These are phyloP conservation scores for Beauveria brongniartii DNA, from an alignment of 2,329 filamentous ascomycete species.

Conservation along the genomic window DNA sequence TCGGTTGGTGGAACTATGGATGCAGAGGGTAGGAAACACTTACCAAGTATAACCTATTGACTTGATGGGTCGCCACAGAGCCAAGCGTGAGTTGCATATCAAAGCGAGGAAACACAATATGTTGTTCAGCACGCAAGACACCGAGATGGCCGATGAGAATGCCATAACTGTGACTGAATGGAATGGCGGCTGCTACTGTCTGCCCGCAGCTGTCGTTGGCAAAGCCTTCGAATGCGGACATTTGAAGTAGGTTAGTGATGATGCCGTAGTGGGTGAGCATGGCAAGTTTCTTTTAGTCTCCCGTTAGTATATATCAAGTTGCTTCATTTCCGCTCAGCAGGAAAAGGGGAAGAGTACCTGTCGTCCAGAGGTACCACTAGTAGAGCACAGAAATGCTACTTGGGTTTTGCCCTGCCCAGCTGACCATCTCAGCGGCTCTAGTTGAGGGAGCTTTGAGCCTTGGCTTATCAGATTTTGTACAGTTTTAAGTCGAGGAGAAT, in stretches of 20 bases:
- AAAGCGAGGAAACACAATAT: slow-evolving; percentile 3
- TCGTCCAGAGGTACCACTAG: slow-evolving; percentile 13
- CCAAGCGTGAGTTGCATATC: neutral
- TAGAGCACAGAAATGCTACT: slow-evolving; percentile 10
- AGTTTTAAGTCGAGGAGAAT: neutral
- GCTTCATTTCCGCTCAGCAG: too few species aligned
- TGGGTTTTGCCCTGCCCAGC: neutral
- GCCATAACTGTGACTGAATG: slow-evolving; percentile 6
- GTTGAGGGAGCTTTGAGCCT: neutral
- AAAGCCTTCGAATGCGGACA: neutral
- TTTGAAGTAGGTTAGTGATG: slow-evolving; percentile 7
- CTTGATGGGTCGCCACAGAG: neutral
- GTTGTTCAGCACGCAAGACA: neutral
- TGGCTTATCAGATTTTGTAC: neutral
- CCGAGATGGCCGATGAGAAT: neutral
- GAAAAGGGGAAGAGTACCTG: slow-evolving; percentile 3
- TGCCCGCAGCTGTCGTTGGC: neutral
- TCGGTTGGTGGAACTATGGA: neutral
- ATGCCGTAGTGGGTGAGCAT: slow-evolving; percentile 7
- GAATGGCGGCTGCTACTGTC: neutral
- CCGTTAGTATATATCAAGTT: neutral
- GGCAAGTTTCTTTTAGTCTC: neutral
- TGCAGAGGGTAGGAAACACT: neutral
- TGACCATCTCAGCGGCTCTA: neutral
- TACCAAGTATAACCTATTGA: slow-evolving; percentile 7